Conservation (phyloP, 2,329 filamentous ascomycete genomes). For the Pseudomassariella vexata region DNA sequence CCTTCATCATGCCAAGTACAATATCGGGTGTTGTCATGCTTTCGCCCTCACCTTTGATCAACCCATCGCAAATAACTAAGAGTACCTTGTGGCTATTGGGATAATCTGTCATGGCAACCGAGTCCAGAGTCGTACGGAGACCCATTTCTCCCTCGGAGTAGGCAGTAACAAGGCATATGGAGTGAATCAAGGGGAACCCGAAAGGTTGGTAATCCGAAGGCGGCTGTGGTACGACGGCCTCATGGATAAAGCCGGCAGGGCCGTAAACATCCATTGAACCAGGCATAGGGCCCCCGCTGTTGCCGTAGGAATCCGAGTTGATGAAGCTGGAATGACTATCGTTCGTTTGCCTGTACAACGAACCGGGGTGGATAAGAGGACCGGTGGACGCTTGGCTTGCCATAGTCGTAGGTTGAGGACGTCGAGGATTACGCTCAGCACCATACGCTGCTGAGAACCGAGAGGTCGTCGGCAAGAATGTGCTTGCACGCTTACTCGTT, state of each 20-base stretch:
- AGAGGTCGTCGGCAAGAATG: conserved; percentile 86
- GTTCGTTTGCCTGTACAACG: conserved; percentile 65
- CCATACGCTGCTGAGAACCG: conserved; percentile 90
- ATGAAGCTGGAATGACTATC: conserved; percentile 62
- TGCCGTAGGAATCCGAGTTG: conserved; percentile 49
- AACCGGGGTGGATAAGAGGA: conserved; percentile 62
- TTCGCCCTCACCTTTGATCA: conserved; percentile 96
- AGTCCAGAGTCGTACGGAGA: conserved; percentile 89
- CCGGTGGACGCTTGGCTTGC: conserved; percentile 77
- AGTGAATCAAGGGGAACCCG: conserved; percentile 87
- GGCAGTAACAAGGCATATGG: conserved; percentile 90
- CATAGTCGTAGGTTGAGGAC: conserved; percentile 79
- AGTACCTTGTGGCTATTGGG: conserved; percentile 99
- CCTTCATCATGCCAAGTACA: conserved; percentile 88
- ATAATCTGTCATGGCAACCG: conserved; percentile 95
- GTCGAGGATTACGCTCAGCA: conserved; percentile 52
- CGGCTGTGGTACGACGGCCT: conserved; percentile 90
- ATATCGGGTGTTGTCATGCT: conserved; percentile 82
- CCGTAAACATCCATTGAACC: conserved; percentile 68
- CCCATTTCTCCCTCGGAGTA: conserved; percentile 95
- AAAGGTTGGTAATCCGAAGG: conserved; percentile 97
- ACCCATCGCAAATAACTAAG: conserved; percentile 90
- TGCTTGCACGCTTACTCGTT: conserved; percentile 72
- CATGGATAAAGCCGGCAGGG: conserved; percentile 91
- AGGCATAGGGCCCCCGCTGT: conserved; percentile 52